Evolutionary conservation across 208 protist genomes (phyloP).

Genomic region (Balamuthia mandrillaris): DNA sequence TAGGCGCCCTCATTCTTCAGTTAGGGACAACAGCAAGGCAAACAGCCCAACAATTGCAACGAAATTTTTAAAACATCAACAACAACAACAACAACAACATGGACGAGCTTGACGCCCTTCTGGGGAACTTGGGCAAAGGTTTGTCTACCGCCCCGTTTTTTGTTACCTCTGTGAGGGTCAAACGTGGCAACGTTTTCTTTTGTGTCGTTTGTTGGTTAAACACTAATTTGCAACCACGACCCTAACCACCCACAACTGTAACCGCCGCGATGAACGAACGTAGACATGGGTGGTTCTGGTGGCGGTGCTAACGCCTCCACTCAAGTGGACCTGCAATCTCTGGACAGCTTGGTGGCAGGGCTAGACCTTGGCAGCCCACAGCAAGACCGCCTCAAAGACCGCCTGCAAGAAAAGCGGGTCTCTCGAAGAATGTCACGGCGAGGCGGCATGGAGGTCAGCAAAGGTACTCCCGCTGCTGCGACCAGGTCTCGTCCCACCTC

Average conservation of each 20-base stretch:
- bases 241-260: neutral
- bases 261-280: neutral
- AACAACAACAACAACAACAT: too few species aligned
- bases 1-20: too few species aligned
- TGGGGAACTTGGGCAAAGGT: conserved; percentile 34
- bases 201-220: neutral
- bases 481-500: neutral
- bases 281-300: neutral
- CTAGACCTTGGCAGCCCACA: neutral
- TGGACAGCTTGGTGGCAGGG: neutral
- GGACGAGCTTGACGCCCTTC: conserved; percentile 16
- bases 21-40: too few species aligned
- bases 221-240: neutral
- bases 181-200: too few species aligned
- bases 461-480: neutral
- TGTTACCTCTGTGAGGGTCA: too few species aligned
- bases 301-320: too few species aligned
- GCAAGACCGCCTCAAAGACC: neutral
- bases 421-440: neutral
- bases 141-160: neutral
- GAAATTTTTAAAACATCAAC: too few species aligned
- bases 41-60: too few species aligned
- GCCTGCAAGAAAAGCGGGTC: neutral
- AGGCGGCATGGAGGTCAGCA: neutral
- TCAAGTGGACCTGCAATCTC: too few species aligned